Conservation (phyloP, 306 rosid species). For the Purshia tridentata region DNA sequence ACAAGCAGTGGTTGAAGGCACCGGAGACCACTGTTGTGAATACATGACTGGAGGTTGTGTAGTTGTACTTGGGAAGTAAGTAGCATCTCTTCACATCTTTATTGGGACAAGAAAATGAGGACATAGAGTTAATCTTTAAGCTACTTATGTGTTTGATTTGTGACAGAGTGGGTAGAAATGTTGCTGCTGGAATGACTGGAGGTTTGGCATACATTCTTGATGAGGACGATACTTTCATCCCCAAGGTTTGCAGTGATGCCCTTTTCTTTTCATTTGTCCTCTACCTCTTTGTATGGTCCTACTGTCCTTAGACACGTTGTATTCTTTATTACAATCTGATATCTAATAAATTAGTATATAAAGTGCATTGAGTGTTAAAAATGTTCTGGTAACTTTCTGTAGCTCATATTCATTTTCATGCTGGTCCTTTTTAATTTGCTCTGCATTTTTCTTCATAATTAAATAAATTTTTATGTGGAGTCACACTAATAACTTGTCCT, state of each 20-base stretch:
- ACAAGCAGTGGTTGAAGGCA: constrained; percentile 94
- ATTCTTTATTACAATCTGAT: neutral
- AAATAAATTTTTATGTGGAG: too few species aligned
- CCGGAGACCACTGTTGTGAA: constrained; percentile 96
- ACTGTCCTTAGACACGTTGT: neutral
- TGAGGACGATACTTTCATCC: constrained; percentile 77
- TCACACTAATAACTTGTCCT: too few species aligned
- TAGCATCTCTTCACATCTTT: constrained; percentile 31
- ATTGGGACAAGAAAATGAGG: constrained; percentile 1
- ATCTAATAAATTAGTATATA: neutral
- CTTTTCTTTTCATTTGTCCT: neutral
- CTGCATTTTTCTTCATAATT: neutral
- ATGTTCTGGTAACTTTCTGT: neutral
- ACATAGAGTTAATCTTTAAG: constrained; percentile 22
- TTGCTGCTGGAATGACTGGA: constrained; percentile 99
- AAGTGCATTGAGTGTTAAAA: neutral
- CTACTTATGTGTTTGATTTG: constrained; percentile 27
- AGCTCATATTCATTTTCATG: neutral
- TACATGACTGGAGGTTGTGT: constrained; percentile 99
- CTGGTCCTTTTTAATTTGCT: neutral
- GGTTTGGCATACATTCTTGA: constrained; percentile 96
- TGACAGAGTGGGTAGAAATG: constrained; percentile 98
- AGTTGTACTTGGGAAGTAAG: constrained; percentile 94
- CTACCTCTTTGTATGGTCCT: neutral
- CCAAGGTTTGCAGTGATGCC: constrained; percentile 63